Evolutionary conservation across 2,329 filamentous ascomycete species (phyloP).

Genomic region (Colletotrichum sp.): DNA sequence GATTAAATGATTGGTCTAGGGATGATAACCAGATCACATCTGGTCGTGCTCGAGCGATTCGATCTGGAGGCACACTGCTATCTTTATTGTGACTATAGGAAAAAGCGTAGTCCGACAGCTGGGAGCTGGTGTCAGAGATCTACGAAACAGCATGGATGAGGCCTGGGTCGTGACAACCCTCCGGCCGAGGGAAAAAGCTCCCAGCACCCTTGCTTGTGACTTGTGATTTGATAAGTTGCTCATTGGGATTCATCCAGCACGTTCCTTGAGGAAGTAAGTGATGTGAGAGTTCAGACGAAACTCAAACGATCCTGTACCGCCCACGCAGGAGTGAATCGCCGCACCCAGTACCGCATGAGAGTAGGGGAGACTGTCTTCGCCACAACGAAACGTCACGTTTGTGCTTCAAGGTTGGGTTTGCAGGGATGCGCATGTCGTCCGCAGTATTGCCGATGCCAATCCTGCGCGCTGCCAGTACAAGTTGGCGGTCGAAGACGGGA

Average conservation of each 20-base stretch:
- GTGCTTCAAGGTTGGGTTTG: background rate
- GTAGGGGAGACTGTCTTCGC: background rate
- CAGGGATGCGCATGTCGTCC: background rate
- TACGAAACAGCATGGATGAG: constrained; percentile 11
- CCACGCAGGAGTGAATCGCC: background rate
- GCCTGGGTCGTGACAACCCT: background rate
- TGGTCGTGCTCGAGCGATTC: background rate
- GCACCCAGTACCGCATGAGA: background rate
- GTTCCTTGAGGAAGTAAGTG: background rate
- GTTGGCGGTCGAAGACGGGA: background rate
- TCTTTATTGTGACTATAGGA: background rate
- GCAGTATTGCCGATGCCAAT: background rate
- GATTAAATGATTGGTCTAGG: background rate
- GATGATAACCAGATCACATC: background rate
- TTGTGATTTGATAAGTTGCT: background rate
- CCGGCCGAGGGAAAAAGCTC: background rate
- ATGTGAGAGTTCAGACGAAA: background rate
- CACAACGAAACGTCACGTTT: constrained; percentile 10
- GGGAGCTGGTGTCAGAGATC: constrained; percentile 1
- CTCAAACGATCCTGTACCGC: background rate
- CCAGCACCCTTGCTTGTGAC: background rate
- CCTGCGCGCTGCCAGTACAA: background rate
- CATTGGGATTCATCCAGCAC: background rate
- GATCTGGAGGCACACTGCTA: background rate
- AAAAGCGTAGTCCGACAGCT: background rate